These are phyloP conservation scores for Blepharisma stoltei DNA, from an alignment of 73 alveolate genomes.

Conservation along the genomic window DNA sequence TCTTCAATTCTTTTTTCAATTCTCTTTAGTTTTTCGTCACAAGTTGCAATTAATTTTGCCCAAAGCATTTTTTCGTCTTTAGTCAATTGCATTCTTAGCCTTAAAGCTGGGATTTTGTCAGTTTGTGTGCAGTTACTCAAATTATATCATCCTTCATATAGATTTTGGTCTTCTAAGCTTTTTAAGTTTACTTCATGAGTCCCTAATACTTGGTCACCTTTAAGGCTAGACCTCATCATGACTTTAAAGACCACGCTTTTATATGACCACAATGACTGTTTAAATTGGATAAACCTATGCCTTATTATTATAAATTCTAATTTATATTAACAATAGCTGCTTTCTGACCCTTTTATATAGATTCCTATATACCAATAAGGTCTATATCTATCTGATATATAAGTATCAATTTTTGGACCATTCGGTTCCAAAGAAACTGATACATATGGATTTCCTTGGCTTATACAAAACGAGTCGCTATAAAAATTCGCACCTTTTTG, in stretches of 20 bases:
- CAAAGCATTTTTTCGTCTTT: not conserved
- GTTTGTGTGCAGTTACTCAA: not conserved
- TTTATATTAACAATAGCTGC: too few species aligned
- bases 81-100: not conserved
- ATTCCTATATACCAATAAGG: constrained; percentile 12
- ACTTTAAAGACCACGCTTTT: too few species aligned
- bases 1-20: not conserved
- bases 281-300: not conserved
- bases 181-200: not conserved
- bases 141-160: constrained; percentile 1
- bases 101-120: not conserved
- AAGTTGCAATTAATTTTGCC: not conserved
- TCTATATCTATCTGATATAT: not conserved
- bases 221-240: not conserved
- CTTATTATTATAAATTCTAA: too few species aligned
- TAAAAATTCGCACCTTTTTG: not conserved
- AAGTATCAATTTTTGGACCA: constrained; percentile 1
- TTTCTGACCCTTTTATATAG: too few species aligned
- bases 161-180: not conserved
- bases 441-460: constrained; percentile 1
- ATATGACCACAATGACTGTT: not conserved
- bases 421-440: constrained; percentile 10
- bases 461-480: not conserved
- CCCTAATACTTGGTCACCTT: not conserved
- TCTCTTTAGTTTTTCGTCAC: not conserved